Conservation (phyloP, 257 asterid genomes). For the Penstemon barbatus region DNA sequence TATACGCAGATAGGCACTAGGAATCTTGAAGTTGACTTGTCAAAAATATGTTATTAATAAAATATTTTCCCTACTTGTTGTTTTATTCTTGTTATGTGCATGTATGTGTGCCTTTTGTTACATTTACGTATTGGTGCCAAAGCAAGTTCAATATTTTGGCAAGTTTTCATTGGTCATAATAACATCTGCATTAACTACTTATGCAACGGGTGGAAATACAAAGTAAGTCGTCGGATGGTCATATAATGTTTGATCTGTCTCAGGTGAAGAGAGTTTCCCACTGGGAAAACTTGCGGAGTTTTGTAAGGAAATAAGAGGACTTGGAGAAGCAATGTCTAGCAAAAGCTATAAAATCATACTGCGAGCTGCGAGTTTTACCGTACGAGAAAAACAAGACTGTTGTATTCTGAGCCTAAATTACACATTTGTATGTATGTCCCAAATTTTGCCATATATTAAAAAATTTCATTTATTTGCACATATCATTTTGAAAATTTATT, state of each 20-base stretch:
- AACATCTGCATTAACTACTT: too few species aligned
- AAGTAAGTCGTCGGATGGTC: neutral
- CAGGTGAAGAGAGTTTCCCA: constrained; percentile 97
- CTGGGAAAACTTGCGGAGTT: constrained; percentile 72
- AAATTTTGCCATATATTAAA: neutral
- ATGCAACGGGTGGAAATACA: too few species aligned
- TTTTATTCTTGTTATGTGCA: neutral
- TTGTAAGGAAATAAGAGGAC: constrained; percentile 72
- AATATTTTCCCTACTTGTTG: too few species aligned
- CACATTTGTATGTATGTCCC: constrained; percentile 26
- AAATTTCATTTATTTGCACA: too few species aligned
- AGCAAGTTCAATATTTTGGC: too few species aligned
- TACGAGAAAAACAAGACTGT: constrained; percentile 72
- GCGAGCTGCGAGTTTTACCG: constrained; percentile 88
- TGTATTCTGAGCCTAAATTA: constrained; percentile 54
- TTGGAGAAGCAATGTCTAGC: constrained; percentile 93
- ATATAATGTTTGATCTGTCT: constrained; percentile 24
- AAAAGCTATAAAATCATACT: constrained; percentile 80
- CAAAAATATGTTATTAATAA: too few species aligned
- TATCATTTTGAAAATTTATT: too few species aligned
- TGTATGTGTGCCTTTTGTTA: neutral
- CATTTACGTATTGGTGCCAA: too few species aligned
- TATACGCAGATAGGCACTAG: too few species aligned
- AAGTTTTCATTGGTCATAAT: too few species aligned
- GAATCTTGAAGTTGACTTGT: too few species aligned